Evolutionary conservation across 306 rosid species (phyloP), one percentile per base, ranked within the genome.

Genomic region (Citrullus amarus): DNA sequence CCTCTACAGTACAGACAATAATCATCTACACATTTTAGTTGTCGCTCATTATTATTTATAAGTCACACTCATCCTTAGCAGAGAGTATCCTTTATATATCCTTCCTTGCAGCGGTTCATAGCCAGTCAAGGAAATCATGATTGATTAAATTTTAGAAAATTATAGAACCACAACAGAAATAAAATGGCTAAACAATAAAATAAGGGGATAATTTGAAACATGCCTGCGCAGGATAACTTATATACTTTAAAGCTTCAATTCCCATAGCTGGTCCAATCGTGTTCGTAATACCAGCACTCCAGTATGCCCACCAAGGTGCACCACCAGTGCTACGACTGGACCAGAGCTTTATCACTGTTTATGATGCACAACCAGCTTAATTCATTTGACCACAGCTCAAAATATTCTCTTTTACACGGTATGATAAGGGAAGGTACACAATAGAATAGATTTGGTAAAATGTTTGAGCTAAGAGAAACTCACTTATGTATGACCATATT

Each of bases 251-350:
- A 43, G 99, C 98, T 86, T 96, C 97, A 69, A 96, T 96, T 80
- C 99, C 99, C 99, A 96, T 96, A 48, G 99, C 99, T 5, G 99
- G 99, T 81, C 99, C 99, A 84, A 96, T 96, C 18, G 99, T 92
- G 59, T 96, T 96, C 4, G 99, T 92, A 85, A 96, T 92, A 71
- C 99, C 98, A 54, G 96, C 93, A 84, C 99, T 92, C 99, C 99
- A 92, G 75, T 87, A 96, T 16, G 90, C 65, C 97, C 93, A 84
- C 98, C 90, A 86, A 16, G 99, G 97, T 66, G 99, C 97, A 70
- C 99, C 97, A 2, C 89, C 89, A 53, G 79, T 78, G 80, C 85
- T 83, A 16, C 97, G 83, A 66, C 80, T 57, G 34, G 93, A 88
- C 92, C 93, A 95, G 34, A 95, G 80, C 89, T 84, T 92, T 55